Evolutionary conservation across 2,329 filamentous ascomycete genomes (phyloP).

Genomic region (Cladophialophora immunda): DNA sequence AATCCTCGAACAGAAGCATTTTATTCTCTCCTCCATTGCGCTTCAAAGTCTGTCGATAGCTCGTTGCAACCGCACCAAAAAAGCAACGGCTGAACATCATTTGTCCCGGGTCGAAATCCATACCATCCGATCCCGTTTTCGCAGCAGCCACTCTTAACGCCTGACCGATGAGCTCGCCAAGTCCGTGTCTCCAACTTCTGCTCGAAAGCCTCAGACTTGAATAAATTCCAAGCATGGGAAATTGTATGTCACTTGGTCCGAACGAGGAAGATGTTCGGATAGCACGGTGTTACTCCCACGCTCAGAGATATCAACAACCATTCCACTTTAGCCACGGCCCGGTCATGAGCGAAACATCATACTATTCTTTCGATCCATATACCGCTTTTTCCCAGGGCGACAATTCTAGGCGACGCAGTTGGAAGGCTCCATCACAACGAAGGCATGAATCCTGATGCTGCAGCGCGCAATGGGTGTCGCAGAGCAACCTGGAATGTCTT

Average conservation of each 20-base stretch:
- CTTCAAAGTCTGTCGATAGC: not conserved
- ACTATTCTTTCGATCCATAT: not conserved
- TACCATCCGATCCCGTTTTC: too few species aligned
- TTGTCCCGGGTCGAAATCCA: too few species aligned
- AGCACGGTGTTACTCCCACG: constrained; percentile 15
- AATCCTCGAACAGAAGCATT: not conserved
- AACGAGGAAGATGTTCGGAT: constrained; percentile 17
- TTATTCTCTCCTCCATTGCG: not conserved
- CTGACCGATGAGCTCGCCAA: too few species aligned
- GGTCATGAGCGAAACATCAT: not conserved
- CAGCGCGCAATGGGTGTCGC: not conserved
- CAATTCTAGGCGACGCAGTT: not conserved
- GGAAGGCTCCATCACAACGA: not conserved
- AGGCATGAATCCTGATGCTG: not conserved
- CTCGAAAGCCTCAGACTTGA: not conserved
- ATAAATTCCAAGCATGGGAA: not conserved
- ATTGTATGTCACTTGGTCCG: constrained; percentile 17
- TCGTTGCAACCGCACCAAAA: not conserved
- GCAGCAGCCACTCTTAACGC: too few species aligned
- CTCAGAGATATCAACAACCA: constrained; percentile 16
- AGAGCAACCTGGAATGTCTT: not conserved
- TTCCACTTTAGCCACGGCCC: constrained; percentile 2
- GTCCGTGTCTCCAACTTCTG: not conserved
- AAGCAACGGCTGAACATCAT: not conserved
- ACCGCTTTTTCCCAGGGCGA: not conserved